A percentile compares a stretch with the other conserved stretches of the same genome.
Conservation (phyloP, 2,329 filamentous ascomycete species). For the Raffaelea arxii region DNA sequence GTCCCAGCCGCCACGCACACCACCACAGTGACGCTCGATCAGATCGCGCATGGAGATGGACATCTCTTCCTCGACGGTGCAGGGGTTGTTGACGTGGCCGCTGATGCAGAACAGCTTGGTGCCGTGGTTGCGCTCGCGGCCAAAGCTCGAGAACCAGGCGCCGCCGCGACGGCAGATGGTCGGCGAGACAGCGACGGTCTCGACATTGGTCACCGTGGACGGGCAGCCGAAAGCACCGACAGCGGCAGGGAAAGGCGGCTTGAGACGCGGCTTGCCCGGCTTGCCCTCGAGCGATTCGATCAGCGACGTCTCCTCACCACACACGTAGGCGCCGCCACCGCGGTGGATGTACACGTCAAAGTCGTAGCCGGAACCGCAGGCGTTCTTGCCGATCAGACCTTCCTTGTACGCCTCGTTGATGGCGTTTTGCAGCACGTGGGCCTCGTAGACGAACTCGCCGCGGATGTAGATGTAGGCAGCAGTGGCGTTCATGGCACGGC, state of each 20-base stretch:
- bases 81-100: slow-evolving; percentile 96
- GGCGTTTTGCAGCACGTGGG: slow-evolving; percentile 81
- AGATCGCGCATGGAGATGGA: slow-evolving; percentile 91
- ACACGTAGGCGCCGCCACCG: slow-evolving; percentile 94
- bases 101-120: slow-evolving; percentile 99
- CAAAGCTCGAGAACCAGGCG: slow-evolving; percentile 88
- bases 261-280: slow-evolving; percentile 94
- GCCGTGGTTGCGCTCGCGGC: slow-evolving; percentile 89
- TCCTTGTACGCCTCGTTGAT: slow-evolving; percentile 97
- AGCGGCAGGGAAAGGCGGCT: slow-evolving; percentile 95
- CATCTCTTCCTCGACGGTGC: slow-evolving; percentile 98
- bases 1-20: slow-evolving; percentile 94
- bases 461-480: slow-evolving; percentile 99
- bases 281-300: slow-evolving; percentile 99
- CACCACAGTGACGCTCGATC: slow-evolving; percentile 97
- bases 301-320: slow-evolving; percentile 93
- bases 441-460: slow-evolving; percentile 95
- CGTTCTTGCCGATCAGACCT: slow-evolving; percentile 95
- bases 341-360: slow-evolving; percentile 97
- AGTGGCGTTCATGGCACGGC: slow-evolving; percentile 96
- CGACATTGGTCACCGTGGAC: slow-evolving; percentile 95
- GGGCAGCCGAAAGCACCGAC: slow-evolving; percentile 98
- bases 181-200: slow-evolving; percentile 89
- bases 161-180: slow-evolving; percentile 91
- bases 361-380: slow-evolving; percentile 92